Evolutionary conservation across 192 early-diverging fungal genomes (phyloP).

Genomic region (Chytriomyces confervae): DNA sequence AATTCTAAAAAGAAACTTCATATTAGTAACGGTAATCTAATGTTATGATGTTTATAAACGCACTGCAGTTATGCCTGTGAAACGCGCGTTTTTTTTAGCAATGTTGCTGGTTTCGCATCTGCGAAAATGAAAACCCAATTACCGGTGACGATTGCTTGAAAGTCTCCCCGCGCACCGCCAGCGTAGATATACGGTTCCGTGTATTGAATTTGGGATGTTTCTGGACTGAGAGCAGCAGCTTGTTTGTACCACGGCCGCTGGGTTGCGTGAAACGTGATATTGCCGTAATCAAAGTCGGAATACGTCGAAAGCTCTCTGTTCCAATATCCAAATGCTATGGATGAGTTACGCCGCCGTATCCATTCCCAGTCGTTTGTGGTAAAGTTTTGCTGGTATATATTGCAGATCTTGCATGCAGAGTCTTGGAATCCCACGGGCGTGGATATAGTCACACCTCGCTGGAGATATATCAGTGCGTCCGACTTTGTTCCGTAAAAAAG

Average conservation of each 20-base stretch:
- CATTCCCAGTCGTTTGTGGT: background rate
- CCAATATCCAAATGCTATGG: background rate
- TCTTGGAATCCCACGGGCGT: background rate
- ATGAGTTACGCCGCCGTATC: background rate
- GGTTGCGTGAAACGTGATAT: background rate
- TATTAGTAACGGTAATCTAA: background rate
- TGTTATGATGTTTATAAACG: background rate
- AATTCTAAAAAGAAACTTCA: background rate
- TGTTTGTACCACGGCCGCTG: background rate
- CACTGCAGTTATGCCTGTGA: background rate
- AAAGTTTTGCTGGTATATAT: background rate
- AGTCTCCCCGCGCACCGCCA: background rate
- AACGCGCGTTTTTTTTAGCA: background rate
- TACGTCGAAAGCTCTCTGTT: background rate
- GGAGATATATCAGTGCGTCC: background rate
- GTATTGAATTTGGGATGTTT: background rate
- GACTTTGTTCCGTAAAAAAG: conserved; percentile 5
- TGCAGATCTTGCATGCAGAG: background rate
- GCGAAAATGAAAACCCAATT: background rate
- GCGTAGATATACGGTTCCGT: background rate
- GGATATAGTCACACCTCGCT: background rate
- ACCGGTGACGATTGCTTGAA: background rate
- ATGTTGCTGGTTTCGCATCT: no score
- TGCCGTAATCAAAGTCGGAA: background rate
- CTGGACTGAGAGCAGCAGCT: background rate